Evolutionary conservation across 2,329 filamentous ascomycete genomes (phyloP).

Genomic region (Aspergillus neotritici): DNA sequence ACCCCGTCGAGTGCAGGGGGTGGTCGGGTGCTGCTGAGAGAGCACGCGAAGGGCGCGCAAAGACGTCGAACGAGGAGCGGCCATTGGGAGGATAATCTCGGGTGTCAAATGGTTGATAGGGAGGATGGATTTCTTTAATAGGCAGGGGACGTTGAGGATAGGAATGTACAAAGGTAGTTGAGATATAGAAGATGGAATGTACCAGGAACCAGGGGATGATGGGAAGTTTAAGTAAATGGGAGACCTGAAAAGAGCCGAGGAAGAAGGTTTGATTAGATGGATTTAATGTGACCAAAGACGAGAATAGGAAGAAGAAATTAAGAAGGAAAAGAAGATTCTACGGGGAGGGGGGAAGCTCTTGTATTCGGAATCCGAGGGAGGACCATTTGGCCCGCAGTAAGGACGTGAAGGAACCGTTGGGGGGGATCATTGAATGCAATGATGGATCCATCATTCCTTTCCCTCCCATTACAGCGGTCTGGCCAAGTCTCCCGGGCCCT

Average conservation of each 20-base stretch:
- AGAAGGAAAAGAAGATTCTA: not conserved
- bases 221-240: constrained; percentile 3
- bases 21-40: constrained; percentile 32
- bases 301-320: constrained; percentile 1
- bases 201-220: constrained; percentile 2
- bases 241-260: constrained; percentile 8
- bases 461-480: constrained; percentile 9
- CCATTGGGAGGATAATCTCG: constrained; percentile 27
- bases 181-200: not conserved
- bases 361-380: constrained; percentile 3
- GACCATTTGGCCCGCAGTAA: constrained; percentile 9
- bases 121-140: constrained; percentile 1
- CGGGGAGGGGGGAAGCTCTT: constrained; percentile 2
- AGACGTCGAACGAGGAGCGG: constrained; percentile 42
- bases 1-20: constrained; percentile 40
- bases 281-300: not conserved
- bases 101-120: not conserved
- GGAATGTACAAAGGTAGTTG: constrained; percentile 3
- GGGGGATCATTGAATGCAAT: constrained; percentile 17
- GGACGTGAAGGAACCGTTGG: constrained; percentile 19
- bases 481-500: constrained; percentile 15
- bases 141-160: not conserved
- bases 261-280: constrained; percentile 1
- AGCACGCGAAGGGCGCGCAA: constrained; percentile 42
- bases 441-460: constrained; percentile 1